These are phyloP conservation scores for Teratosphaeria pseudoeucalypti DNA, from an alignment of 2,329 filamentous ascomycete species.

Conservation along the genomic window DNA sequence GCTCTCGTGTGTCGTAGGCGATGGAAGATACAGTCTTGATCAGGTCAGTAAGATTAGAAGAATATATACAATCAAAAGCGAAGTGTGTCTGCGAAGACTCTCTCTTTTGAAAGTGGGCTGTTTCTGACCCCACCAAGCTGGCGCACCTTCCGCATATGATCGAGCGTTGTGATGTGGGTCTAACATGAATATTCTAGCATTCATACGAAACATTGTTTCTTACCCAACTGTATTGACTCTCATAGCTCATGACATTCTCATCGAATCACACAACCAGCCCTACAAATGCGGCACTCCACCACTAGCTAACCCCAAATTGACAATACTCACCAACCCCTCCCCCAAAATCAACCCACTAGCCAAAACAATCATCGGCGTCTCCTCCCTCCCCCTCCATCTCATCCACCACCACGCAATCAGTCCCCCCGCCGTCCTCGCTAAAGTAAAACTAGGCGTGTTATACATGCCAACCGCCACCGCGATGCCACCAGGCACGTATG, in stretches of 20 bases:
- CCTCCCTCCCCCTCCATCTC: conserved; percentile 41
- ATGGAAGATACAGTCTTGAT: not conserved
- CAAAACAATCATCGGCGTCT: conserved; percentile 77
- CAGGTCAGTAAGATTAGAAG: not conserved
- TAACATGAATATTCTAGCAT: not conserved
- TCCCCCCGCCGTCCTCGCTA: conserved; percentile 77
- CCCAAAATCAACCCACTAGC: conserved; percentile 84
- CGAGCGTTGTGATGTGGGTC: not conserved
- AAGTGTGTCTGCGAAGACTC: not conserved
- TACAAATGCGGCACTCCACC: conserved; percentile 60
- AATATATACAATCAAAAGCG: not conserved
- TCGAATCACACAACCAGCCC: not conserved
- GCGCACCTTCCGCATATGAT: not conserved
- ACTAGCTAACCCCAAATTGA: conserved; percentile 76
- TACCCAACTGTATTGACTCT: too few species aligned
- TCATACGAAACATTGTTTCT: too few species aligned
- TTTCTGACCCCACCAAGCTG: not conserved
- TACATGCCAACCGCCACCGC: conserved; percentile 97
- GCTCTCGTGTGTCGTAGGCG: not conserved
- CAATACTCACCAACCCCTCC: conserved; percentile 83
- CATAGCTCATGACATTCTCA: not conserved
- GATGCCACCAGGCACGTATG: conserved; percentile 80
- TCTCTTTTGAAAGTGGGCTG: not conserved
- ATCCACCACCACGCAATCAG: conserved; percentile 69
- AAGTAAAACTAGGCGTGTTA: conserved; percentile 90